These are phyloP conservation scores for Imleria badia DNA, from an alignment of 768 basidiomycete genomes.

Conservation along the genomic window DNA sequence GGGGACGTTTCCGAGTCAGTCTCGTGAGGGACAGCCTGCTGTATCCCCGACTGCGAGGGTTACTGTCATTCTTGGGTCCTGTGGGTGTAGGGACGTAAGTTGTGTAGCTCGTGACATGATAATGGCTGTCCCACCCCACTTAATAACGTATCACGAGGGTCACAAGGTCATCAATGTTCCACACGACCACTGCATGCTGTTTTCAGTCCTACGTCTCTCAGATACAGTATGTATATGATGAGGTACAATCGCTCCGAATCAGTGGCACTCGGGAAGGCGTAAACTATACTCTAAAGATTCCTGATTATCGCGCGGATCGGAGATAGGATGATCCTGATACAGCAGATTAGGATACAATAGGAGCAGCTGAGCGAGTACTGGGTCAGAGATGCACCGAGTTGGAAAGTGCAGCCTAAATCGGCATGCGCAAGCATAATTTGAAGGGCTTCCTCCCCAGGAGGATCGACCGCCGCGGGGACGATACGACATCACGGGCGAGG, in stretches of 20 bases:
- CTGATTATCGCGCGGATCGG: constrained; percentile 5
- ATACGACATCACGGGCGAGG: background rate
- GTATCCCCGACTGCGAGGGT: background rate
- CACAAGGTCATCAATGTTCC: too few relatives aligned
- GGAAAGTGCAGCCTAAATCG: background rate
- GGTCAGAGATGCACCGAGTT: constrained; percentile 4
- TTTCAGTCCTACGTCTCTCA: too few relatives aligned
- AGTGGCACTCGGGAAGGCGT: background rate
- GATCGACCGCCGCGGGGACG: background rate
- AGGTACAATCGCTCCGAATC: background rate
- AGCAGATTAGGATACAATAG: background rate
- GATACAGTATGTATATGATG: too few relatives aligned
- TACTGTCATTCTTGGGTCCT: too few relatives aligned
- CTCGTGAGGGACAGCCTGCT: background rate
- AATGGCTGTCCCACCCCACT: too few relatives aligned
- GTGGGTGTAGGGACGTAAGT: too few relatives aligned
- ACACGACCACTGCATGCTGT: background rate
- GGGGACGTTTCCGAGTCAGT: background rate
- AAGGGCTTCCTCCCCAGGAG: background rate
- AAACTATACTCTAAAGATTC: background rate
- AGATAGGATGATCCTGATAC: background rate
- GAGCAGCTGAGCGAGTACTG: background rate
- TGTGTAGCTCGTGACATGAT: too few relatives aligned
- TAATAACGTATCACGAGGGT: too few relatives aligned
- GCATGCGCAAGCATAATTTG: background rate